A percentile compares a stretch with the other conserved stretches of the same genome.
These are phyloP conservation scores for Exophiala aquamarina DNA, from an alignment of 2,329 filamentous ascomycete species.

Conservation along the genomic window DNA sequence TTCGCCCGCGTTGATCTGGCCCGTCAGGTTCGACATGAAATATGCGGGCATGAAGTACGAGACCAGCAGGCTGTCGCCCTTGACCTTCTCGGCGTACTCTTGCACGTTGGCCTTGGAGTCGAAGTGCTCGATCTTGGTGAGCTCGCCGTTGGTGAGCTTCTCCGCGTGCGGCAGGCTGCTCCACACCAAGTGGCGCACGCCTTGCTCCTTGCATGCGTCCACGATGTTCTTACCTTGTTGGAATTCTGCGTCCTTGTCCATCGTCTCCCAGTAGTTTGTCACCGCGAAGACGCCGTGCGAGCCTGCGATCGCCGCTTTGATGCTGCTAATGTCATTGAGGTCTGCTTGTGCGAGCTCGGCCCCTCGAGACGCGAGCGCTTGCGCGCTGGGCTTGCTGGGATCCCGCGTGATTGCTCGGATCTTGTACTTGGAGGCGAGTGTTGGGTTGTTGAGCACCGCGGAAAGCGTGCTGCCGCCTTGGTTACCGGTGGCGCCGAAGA, in stretches of 20 bases:
- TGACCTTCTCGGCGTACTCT: slow-evolving; percentile 35
- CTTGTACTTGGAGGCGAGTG: slow-evolving; percentile 47
- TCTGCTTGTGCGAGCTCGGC: slow-evolving; percentile 40
- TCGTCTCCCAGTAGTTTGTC: slow-evolving; percentile 46
- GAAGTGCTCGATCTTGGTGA: slow-evolving; percentile 39
- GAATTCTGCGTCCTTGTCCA: slow-evolving; percentile 37
- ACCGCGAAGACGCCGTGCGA: slow-evolving; percentile 52
- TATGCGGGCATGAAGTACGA: slow-evolving; percentile 43
- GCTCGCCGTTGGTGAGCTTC: slow-evolving; percentile 36
- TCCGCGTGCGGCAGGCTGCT: slow-evolving; percentile 37
- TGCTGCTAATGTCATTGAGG: slow-evolving; percentile 38
- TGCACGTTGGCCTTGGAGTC: slow-evolving; percentile 44
- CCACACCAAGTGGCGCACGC: slow-evolving; percentile 43
- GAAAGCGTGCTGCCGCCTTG: slow-evolving; percentile 53
- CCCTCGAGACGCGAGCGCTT: slow-evolving; percentile 31
- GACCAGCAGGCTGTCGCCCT: slow-evolving; percentile 29
- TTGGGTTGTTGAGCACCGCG: slow-evolving; percentile 45
- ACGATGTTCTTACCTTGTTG: slow-evolving; percentile 39
- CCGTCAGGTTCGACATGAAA: slow-evolving; percentile 45
- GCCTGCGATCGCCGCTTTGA: slow-evolving; percentile 43
- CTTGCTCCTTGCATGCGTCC: slow-evolving; percentile 37
- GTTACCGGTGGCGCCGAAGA: slow-evolving; percentile 55
- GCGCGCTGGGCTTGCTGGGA: slow-evolving; percentile 31
- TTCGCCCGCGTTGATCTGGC: slow-evolving; percentile 30
- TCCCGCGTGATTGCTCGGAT: slow-evolving; percentile 55